phyloP scores from a whole-genome alignment of 2,329 filamentous ascomycete species.

The Cladosporium cucumerinum region DNA sequence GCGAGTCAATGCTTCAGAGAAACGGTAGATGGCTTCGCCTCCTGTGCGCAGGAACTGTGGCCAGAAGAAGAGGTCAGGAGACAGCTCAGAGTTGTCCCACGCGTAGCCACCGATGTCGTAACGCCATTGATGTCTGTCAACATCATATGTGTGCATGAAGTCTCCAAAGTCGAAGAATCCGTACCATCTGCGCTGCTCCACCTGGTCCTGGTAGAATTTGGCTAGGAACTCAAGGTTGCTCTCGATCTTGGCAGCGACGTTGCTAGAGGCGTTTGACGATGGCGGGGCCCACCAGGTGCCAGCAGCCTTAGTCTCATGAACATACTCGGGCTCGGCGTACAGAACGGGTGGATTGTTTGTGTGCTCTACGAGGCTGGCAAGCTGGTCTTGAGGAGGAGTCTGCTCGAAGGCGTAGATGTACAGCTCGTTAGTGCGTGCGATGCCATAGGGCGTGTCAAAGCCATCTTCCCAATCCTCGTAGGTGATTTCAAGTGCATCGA shows the following conservation, averaged over 20 bases:
- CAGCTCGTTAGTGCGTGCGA: conserved; percentile 57
- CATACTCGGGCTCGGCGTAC: conserved; percentile 47
- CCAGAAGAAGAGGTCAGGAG: conserved; percentile 62
- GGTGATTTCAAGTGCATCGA: conserved; percentile 60
- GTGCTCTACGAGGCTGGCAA: conserved; percentile 45
- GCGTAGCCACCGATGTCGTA: conserved; percentile 63
- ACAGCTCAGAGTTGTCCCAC: conserved; percentile 64
- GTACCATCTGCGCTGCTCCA: conserved; percentile 59
- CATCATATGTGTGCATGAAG: conserved; percentile 61
- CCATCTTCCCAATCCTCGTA: conserved; percentile 61
- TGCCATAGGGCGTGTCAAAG: conserved; percentile 56
- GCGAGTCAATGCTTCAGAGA: conserved; percentile 57
- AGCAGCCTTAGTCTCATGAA: conserved; percentile 52
- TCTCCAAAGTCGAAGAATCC: conserved; percentile 63
- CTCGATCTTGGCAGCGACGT: conserved; percentile 45
- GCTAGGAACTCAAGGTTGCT: conserved; percentile 55
- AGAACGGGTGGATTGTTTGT: conserved; percentile 54
- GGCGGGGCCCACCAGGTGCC: conserved; percentile 55
- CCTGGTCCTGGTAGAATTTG: conserved; percentile 54
- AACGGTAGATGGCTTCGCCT: conserved; percentile 54
- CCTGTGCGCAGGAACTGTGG: conserved; percentile 60
- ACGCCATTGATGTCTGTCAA: conserved; percentile 57
- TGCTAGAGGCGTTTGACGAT: conserved; percentile 25
- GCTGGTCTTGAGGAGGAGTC: conserved; percentile 50
- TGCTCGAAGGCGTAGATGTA: conserved; percentile 49